Evolutionary conservation across 2,329 filamentous ascomycete species (phyloP).

Genomic region (Colletotrichum limetticola): DNA sequence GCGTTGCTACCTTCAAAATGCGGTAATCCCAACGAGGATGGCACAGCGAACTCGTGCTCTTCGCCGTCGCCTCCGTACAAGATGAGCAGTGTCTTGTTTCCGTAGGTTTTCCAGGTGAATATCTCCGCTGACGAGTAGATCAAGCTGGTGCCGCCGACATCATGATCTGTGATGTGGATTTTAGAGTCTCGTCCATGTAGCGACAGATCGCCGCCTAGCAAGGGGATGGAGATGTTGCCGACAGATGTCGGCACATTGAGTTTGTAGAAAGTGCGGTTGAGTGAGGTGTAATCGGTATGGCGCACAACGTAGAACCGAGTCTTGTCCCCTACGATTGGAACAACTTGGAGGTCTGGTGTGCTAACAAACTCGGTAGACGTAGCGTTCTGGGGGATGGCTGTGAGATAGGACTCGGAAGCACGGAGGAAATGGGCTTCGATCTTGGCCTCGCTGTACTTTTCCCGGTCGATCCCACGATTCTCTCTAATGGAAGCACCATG

Average conservation of each 20-base stretch:
- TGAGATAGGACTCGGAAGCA: constrained; percentile 73
- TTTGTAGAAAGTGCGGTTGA: constrained; percentile 66
- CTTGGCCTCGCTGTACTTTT: constrained; percentile 81
- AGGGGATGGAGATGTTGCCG: constrained; percentile 65
- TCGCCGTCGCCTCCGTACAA: neutral
- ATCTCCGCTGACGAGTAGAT: constrained; percentile 75
- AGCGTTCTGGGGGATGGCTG: constrained; percentile 56
- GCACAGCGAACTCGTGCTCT: neutral
- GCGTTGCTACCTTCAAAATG: neutral
- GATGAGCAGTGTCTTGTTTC: neutral
- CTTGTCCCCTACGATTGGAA: constrained; percentile 66
- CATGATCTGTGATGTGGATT: constrained; percentile 72
- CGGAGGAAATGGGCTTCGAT: constrained; percentile 77
- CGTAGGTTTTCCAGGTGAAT: constrained; percentile 59
- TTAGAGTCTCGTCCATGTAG: constrained; percentile 70
- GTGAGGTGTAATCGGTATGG: constrained; percentile 69
- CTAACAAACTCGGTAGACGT: constrained; percentile 41
- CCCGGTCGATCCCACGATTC: constrained; percentile 70
- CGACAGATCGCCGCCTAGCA: constrained; percentile 62
- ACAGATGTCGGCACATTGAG: constrained; percentile 65
- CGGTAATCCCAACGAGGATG: neutral
- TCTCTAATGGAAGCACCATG: constrained; percentile 67
- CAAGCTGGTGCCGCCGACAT: constrained; percentile 65
- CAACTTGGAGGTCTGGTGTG: constrained; percentile 55
- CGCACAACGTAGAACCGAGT: constrained; percentile 69